Evolutionary conservation across 805 yeast species (phyloP).

Genomic region (Blastobotrys robertii): DNA sequence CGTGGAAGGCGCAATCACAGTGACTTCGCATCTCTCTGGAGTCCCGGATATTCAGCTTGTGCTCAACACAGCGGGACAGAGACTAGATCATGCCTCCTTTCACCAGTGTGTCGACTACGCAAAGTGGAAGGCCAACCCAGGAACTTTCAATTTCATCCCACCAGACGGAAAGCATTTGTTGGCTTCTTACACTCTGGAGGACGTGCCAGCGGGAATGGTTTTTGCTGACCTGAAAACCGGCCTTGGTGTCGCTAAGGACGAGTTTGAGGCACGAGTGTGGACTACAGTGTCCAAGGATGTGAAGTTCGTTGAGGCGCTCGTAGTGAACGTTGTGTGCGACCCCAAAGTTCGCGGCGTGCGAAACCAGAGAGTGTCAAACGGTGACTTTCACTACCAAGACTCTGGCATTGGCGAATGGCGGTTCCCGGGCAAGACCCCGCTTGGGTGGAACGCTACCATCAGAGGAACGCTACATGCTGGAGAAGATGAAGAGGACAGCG

Average conservation of each 20-base stretch:
- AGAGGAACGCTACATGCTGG: slow-evolving; percentile 43
- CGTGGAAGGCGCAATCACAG: slow-evolving; percentile 53
- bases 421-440: slow-evolving; percentile 44
- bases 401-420: slow-evolving; percentile 57
- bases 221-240: slow-evolving; percentile 45
- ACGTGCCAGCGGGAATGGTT: slow-evolving; percentile 40
- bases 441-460: slow-evolving; percentile 60
- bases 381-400: slow-evolving; percentile 54
- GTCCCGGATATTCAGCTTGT: slow-evolving; percentile 58
- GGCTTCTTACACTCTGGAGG: slow-evolving; percentile 53
- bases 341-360: slow-evolving; percentile 17
- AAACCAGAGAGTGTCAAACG: slow-evolving; percentile 58
- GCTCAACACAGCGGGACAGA: slow-evolving; percentile 33
- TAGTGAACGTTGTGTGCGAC: slow-evolving; percentile 33
- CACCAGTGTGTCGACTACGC: slow-evolving; percentile 59
- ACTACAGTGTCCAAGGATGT: slow-evolving; percentile 38
- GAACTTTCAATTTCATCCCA: slow-evolving; percentile 60
- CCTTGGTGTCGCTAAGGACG: slow-evolving; percentile 42
- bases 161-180: slow-evolving; percentile 73
- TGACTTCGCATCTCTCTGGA: slow-evolving; percentile 67
- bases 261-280: slow-evolving; percentile 51
- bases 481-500: slow-evolving; percentile 17
- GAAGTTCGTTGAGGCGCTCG: slow-evolving; percentile 39
- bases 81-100: slow-evolving; percentile 50
- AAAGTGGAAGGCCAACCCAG: slow-evolving; percentile 40